These are phyloP conservation scores for Thermomucor indicae-seudaticae DNA, from an alignment of 371 early-diverging fungal species.

Conservation along the genomic window DNA sequence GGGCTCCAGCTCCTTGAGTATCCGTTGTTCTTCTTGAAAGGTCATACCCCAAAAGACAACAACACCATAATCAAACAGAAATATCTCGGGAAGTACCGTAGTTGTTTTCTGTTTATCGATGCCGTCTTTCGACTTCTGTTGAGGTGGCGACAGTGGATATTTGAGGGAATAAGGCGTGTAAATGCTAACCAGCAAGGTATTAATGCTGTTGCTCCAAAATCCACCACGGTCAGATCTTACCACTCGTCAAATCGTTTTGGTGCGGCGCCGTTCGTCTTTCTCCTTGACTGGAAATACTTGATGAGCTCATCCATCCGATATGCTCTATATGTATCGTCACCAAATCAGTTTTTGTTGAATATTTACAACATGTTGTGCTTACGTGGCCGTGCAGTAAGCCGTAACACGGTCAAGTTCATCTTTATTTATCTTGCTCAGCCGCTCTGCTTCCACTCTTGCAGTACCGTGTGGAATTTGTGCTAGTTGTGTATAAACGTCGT, in stretches of 20 bases:
- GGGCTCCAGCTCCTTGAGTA: constrained; percentile 63
- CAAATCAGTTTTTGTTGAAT: not conserved
- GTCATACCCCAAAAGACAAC: constrained; percentile 95
- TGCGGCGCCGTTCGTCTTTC: constrained; percentile 30
- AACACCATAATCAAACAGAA: constrained; percentile 93
- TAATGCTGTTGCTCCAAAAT: not conserved
- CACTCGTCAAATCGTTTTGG: constrained; percentile 51
- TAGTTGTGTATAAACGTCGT: constrained; percentile 44
- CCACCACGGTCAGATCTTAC: constrained; percentile 5
- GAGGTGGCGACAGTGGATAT: constrained; percentile 35
- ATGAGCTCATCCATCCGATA: constrained; percentile 60
- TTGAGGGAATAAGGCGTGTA: constrained; percentile 46
- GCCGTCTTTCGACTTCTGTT: constrained; percentile 11
- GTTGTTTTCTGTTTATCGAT: constrained; percentile 6
- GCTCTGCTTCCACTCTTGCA: constrained; percentile 40
- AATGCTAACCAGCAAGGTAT: constrained; percentile 11
- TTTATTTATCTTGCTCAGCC: constrained; percentile 41
- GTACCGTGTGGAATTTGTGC: constrained; percentile 46
- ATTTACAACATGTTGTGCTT: constrained; percentile 12
- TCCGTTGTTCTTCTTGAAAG: constrained; percentile 72
- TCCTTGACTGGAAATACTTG: constrained; percentile 49
- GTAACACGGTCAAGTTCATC: constrained; percentile 67
- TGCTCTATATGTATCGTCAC: constrained; percentile 22
- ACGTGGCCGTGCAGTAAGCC: constrained; percentile 86
- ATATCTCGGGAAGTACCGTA: constrained; percentile 57